Evolutionary conservation across 1,284 basidiomycete genomes (phyloP).

Genomic region (Cryptococcus sp.): DNA sequence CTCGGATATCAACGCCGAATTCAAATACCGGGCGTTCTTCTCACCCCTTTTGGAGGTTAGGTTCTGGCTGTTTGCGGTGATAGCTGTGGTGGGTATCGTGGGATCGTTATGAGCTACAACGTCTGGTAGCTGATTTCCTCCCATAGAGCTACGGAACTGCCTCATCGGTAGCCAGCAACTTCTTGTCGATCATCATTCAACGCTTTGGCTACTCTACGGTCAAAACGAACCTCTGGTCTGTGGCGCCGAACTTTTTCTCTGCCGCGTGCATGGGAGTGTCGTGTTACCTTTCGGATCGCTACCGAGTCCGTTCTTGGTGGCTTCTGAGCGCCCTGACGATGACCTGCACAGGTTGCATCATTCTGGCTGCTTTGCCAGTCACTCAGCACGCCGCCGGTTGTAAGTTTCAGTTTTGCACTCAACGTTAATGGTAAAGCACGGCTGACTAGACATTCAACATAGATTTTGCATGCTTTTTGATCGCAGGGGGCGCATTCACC

Average conservation of each 20-base stretch:
- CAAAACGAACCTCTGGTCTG: conserved; percentile 54
- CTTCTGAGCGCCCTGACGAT: not conserved
- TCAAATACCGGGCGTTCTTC: not conserved
- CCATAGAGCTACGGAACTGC: conserved; percentile 55
- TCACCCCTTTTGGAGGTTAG: not conserved
- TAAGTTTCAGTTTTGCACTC: not conserved
- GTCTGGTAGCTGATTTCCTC: conserved; percentile 38
- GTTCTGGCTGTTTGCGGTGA: not conserved
- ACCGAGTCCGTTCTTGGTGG: not conserved
- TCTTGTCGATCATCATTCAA: conserved; percentile 59
- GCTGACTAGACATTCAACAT: not conserved
- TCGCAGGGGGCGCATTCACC: not conserved
- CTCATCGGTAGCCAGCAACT: conserved; percentile 50
- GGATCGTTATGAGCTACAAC: not conserved
- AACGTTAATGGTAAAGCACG: not conserved
- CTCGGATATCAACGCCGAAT: not conserved
- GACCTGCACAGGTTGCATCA: not conserved
- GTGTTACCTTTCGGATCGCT: not conserved
- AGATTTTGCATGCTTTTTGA: conserved; percentile 2
- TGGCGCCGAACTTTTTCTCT: conserved; percentile 57
- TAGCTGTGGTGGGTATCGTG: not conserved
- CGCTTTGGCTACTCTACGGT: conserved; percentile 55
- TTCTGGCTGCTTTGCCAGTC: not conserved
- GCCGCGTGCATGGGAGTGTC: not conserved
- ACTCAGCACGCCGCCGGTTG: not conserved